Evolutionary conservation across 75 land plant species (phyloP).

Genomic region (Pinus tabuliformis): DNA sequence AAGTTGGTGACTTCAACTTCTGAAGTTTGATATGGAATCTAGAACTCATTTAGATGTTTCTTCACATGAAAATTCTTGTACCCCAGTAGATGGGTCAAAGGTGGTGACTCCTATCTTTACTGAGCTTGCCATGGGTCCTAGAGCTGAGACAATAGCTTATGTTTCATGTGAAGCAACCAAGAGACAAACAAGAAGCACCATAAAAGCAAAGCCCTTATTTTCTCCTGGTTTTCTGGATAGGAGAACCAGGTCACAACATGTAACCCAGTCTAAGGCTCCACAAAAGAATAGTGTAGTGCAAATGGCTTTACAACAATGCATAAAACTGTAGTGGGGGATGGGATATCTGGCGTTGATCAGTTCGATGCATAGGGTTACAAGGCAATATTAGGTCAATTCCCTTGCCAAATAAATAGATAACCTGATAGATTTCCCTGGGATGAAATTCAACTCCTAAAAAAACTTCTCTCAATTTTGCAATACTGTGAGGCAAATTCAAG

Average conservation of each 20-base stretch:
- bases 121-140: not conserved
- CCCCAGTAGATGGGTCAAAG: not conserved
- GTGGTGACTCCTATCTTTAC: not conserved
- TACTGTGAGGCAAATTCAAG: no score
- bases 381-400: not conserved
- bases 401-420: no score
- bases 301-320: not conserved
- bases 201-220: constrained; percentile 14
- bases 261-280: not conserved
- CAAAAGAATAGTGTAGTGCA: not conserved
- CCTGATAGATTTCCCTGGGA: no score
- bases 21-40: not conserved
- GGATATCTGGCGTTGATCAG: not conserved
- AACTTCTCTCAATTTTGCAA: no score
- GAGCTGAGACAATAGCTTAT: not conserved
- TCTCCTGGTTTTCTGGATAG: constrained; percentile 19
- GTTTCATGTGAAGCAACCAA: not conserved
- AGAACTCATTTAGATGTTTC: not conserved
- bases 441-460: no score
- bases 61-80: not conserved
- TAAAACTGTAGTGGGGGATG: not conserved
- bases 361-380: not conserved
- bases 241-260: not conserved
- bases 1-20: not conserved
- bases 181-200: constrained; percentile 3